Conservation (phyloP, 176 grass and related monocot genomes). For the Triticum turgidum region DNA sequence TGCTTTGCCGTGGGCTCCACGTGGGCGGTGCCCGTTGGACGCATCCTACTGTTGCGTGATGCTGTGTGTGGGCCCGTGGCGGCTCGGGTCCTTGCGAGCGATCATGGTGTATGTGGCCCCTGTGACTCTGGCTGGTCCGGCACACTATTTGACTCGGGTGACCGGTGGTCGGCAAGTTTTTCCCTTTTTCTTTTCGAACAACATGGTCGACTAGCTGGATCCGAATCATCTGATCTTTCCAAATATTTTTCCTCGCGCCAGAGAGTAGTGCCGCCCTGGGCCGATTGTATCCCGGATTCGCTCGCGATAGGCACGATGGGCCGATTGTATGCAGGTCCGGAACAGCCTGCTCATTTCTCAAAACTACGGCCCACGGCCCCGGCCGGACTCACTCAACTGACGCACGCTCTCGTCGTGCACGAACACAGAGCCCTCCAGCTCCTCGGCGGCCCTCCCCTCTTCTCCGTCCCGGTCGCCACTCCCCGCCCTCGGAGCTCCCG, state of each 20-base stretch:
- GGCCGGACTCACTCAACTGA: no score
- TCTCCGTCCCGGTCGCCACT: background rate
- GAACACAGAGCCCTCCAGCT: no score
- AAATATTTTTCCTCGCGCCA: background rate
- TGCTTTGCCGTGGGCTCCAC: background rate
- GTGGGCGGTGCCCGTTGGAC: slow-evolving; percentile 31
- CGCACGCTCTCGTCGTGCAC: no score
- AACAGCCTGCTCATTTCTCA: background rate
- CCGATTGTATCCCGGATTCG: no score
- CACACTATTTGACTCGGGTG: background rate
- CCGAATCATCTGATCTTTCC: background rate
- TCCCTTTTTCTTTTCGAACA: background rate
- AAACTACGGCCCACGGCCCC: no score
- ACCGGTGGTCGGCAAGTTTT: background rate
- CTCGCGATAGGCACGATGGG: background rate
- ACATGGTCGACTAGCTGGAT: background rate
- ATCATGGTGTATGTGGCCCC: background rate
- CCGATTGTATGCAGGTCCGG: background rate
- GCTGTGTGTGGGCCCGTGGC: background rate
- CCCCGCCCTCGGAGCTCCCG: background rate
- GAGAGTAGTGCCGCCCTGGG: no score
- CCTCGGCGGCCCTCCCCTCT: no score
- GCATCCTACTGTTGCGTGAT: slow-evolving; percentile 5
- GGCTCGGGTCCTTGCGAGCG: background rate
- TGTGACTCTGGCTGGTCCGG: background rate